Conservation (phyloP, 345 rosid genomes). For the Boechera divaricarpa region DNA sequence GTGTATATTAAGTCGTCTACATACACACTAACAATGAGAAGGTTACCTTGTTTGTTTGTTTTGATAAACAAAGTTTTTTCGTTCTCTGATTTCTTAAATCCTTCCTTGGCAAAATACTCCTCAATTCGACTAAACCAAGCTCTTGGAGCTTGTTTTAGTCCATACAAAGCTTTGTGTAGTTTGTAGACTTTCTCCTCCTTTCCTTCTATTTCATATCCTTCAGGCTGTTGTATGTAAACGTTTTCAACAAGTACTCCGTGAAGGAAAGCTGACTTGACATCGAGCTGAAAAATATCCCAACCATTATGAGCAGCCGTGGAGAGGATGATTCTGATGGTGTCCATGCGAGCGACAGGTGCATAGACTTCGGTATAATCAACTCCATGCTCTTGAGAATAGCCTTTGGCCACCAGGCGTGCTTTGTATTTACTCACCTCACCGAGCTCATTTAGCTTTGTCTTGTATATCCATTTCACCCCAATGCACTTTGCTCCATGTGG, state of each 20-base stretch:
- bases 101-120: background rate
- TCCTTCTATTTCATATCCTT: conserved; percentile 7
- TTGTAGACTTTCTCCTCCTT: background rate
- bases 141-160: background rate
- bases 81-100: background rate
- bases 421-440: background rate
- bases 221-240: background rate
- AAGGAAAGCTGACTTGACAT: background rate
- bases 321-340: background rate
- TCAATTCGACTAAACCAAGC: background rate
- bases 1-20: background rate
- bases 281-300: background rate
- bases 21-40: background rate
- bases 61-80: background rate
- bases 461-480: background rate
- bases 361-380: background rate
- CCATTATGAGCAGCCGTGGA: background rate
- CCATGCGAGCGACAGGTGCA: background rate
- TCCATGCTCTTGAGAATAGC: background rate
- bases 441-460: background rate
- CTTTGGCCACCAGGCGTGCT: background rate
- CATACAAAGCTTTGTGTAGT: background rate
- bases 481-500: background rate
- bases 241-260: background rate
- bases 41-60: background rate